A percentile compares a stretch with the other conserved stretches of the same genome.
phyloP scores from a whole-genome alignment of 495 filamentous ascomycete species.

The Penicillium ochrochloron region DNA sequence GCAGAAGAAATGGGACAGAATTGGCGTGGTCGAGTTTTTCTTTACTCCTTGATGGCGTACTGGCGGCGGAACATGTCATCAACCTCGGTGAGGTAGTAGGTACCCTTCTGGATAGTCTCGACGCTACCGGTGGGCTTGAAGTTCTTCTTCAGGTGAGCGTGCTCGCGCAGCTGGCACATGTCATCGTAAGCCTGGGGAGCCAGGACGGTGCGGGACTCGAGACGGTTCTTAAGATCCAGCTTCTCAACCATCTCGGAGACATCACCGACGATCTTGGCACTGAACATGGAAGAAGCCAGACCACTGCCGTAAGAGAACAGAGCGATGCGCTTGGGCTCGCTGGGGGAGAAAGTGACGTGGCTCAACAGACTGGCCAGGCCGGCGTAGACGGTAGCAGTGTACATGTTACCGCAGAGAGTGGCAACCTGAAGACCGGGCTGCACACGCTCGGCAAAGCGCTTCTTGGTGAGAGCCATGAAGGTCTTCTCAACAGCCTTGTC shows the following conservation, averaged over 20 bases:
- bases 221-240: slow-evolving; percentile 76
- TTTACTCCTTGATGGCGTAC: slow-evolving; percentile 86
- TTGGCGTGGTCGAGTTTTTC: slow-evolving; percentile 8
- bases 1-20: slow-evolving; percentile 31
- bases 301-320: slow-evolving; percentile 97
- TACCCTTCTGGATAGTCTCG: slow-evolving; percentile 76
- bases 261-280: slow-evolving; percentile 78
- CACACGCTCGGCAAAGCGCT: slow-evolving; percentile 89
- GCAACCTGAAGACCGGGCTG: slow-evolving; percentile 83
- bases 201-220: slow-evolving; percentile 72
- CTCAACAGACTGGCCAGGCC: slow-evolving; percentile 78
- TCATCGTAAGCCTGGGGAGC: slow-evolving; percentile 86
- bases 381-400: slow-evolving; percentile 91
- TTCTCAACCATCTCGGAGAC: slow-evolving; percentile 76
- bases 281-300: slow-evolving; percentile 88
- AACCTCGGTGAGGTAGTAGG: slow-evolving; percentile 88
- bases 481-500: slow-evolving; percentile 97
- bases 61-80: slow-evolving; percentile 95
- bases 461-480: slow-evolving; percentile 94
- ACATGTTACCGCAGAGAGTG: slow-evolving; percentile 99
- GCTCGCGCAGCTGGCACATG: slow-evolving; percentile 93
- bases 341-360: slow-evolving; percentile 68
- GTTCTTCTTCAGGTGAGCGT: slow-evolving; percentile 91
- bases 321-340: slow-evolving; percentile 84
- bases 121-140: slow-evolving; percentile 77